These are phyloP conservation scores for Tricholoma terreum DNA, from an alignment of 768 basidiomycete species.

Conservation along the genomic window DNA sequence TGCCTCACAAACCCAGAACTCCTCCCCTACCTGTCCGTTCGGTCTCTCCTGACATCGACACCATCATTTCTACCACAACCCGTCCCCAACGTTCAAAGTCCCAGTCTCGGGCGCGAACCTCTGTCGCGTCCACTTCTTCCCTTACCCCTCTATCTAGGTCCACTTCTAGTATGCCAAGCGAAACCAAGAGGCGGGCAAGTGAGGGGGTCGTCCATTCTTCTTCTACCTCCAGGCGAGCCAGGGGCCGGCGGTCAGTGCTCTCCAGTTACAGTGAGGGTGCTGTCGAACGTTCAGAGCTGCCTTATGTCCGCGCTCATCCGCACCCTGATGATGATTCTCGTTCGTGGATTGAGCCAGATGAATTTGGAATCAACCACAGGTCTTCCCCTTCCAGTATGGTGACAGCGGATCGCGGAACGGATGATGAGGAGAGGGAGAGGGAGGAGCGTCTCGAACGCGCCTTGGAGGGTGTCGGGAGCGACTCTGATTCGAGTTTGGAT, in stretches of 20 bases:
- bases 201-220: not conserved
- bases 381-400: not conserved
- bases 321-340: constrained; percentile 14
- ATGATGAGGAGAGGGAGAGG: not conserved
- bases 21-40: constrained; percentile 4
- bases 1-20: not conserved
- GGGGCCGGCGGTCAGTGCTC: not conserved
- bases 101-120: not conserved
- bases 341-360: constrained; percentile 22
- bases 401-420: not conserved
- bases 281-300: not conserved
- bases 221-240: not conserved
- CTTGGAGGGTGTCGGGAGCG: constrained; percentile 33
- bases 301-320: not conserved
- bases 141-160: constrained; percentile 4
- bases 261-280: not conserved
- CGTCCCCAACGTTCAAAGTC: constrained; percentile 11
- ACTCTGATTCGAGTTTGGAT: constrained; percentile 65
- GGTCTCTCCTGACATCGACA: constrained; percentile 25
- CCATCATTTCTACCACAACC: constrained; percentile 23
- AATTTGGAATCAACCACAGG: constrained; percentile 9
- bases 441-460: constrained; percentile 6
- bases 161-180: not conserved
- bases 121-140: not conserved
- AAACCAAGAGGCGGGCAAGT: constrained; percentile 3